A percentile compares a stretch with the other conserved stretches of the same genome.
Conservation (phyloP, 176 grass and related monocot species). For the Sorghum bicolor region Sorghum_bicolor_NCBIv3 NC_012870.2:67406001-67406500, state of each 20-base stretch:
- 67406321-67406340: slow-evolving; percentile 9
- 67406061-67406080: no score
- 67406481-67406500: neutral
- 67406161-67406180: slow-evolving; percentile 44
- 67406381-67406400: slow-evolving; percentile 18
- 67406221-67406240: slow-evolving; percentile 45
- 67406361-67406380: slow-evolving; percentile 13
- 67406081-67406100: neutral
- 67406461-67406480: neutral
- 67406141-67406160: neutral
- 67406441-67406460: neutral
- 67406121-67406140: no score
- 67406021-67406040: no score
- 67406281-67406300: neutral
- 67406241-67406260: slow-evolving; percentile 4
- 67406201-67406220: slow-evolving; percentile 27
- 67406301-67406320: slow-evolving; percentile 6
- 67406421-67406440: neutral
- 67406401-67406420: neutral
- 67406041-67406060: no score
- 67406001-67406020: no score
- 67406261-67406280: neutral
- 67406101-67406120: neutral
- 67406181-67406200: slow-evolving; percentile 33
- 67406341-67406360: slow-evolving; percentile 26